These are phyloP conservation scores for Sphaerobolus stellatus DNA, from an alignment of 1,284 basidiomycete species.

Conservation along the genomic window DNA sequence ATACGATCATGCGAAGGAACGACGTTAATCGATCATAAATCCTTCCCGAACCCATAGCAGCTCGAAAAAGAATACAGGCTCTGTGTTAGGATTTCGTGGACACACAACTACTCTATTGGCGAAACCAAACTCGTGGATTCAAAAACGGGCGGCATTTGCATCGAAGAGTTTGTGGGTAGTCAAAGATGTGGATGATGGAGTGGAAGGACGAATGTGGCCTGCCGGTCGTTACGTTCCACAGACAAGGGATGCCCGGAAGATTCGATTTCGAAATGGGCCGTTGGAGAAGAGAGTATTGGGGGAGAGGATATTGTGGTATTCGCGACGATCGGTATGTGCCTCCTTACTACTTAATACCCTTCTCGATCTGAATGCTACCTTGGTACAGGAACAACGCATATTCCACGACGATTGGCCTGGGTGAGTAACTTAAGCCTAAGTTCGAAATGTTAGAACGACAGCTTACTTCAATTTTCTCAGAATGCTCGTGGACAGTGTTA, in stretches of 20 bases:
- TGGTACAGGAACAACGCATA: conserved; percentile 66
- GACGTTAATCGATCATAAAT: conserved; percentile 79
- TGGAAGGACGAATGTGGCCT: conserved; percentile 75
- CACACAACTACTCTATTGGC: conserved; percentile 65
- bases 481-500: conserved; percentile 84
- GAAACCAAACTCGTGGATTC: conserved; percentile 71
- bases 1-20: conserved; percentile 61
- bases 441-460: conserved; percentile 10
- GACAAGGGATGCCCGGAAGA: conserved; percentile 69
- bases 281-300: conserved; percentile 57
- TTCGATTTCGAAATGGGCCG: conserved; percentile 68
- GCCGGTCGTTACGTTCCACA: conserved; percentile 85
- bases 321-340: conserved; percentile 70
- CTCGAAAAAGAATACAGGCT: conserved; percentile 61
- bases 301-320: conserved; percentile 81
- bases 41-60: conserved; percentile 60
- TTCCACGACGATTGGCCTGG: conserved; percentile 88
- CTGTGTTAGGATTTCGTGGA: conserved; percentile 29
- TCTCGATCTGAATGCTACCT: no score
- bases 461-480: conserved; percentile 36
- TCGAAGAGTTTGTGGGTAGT: conserved; percentile 80
- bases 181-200: conserved; percentile 52
- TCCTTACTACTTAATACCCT: no score
- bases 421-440: conserved; percentile 48
- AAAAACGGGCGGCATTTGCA: conserved; percentile 74